Base-by-base conservation (phyloP, 2,329 filamentous ascomycete genomes). In the Pseudogymnoascus sp. region DNA sequence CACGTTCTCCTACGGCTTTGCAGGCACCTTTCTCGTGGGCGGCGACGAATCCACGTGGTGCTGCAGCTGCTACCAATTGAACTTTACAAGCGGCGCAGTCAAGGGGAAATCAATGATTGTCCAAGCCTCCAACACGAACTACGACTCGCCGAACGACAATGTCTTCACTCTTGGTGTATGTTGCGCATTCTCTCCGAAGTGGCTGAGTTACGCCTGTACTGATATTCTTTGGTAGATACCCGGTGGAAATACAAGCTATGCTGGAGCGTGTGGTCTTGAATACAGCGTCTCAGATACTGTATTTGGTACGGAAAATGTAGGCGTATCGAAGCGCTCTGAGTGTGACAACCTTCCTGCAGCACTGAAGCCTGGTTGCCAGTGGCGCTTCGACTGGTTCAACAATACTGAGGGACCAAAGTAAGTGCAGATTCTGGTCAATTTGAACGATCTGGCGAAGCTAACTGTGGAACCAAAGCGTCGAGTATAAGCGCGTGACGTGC, bases 11-110 rank as follows among this genome's bases (percentile, higher is more conserved):
- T 84, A 83, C 69, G 81, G 81, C 40, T 83, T 79, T 68, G 80
- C 80, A 2, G 80, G 81, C 58, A 79, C 79, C 50, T 77, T 73
- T 67, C 76, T 82, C 64, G 66, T 67, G 5, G 76, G 76, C 60
- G 71, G 73, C 62, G 76, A 70, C 59, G 79, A 81, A 68, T 71
- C 69, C 37, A 68, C 67, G 21, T 79, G 78, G 75, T 82, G 80
- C 71, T 82, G 80, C 67, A 73, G 78, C 71, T 85, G 83, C 74
- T 85, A 84, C 70, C 79, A 84, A 72, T 73, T 86, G 61, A 83
- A 81, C 10, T 84, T 86, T 68, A 84, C 81, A 9, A 79, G 77
- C 69, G 79, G 78, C 5, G 71, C 78, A 1, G 75, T 83, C 15
- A 67, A 70, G 44, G 81, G 82, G 58, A 84, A 85, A 75, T 83